Evolutionary conservation across 257 asterid species (phyloP).

Genomic region (Nicotiana otophora): DNA sequence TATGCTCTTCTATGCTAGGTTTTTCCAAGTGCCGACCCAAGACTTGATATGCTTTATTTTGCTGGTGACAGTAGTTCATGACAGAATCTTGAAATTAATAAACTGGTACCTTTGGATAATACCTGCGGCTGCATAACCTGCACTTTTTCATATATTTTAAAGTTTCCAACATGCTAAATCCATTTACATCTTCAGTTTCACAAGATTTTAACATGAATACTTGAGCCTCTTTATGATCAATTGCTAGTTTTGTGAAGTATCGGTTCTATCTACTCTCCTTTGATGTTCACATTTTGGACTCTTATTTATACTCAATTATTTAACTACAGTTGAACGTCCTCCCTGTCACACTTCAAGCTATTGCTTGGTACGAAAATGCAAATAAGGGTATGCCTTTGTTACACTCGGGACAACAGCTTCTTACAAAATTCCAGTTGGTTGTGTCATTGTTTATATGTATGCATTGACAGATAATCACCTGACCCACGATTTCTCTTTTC

Average conservation of each 20-base stretch:
- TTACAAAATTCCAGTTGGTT: background rate
- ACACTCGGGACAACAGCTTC: background rate
- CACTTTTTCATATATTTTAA: no score
- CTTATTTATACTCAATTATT: background rate
- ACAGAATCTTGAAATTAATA: no score
- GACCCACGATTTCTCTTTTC: background rate
- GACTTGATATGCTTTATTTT: no score
- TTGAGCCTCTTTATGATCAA: background rate
- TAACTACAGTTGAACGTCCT: background rate
- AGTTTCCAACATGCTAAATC: background rate
- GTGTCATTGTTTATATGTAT: background rate
- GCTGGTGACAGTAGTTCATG: no score
- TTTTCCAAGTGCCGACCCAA: no score
- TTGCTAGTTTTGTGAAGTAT: background rate
- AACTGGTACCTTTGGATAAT: no score
- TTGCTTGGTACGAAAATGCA: background rate
- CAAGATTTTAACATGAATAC: background rate
- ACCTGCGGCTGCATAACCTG: no score
- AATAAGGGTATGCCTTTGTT: constrained; percentile 6
- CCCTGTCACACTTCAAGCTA: background rate
- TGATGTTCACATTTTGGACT: background rate
- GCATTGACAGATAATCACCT: background rate
- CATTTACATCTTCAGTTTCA: background rate
- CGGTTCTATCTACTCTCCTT: background rate
- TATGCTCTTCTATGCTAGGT: no score